Conservation (phyloP, 768 basidiomycete genomes). For the Macrolepiota albuminosa region DNA sequence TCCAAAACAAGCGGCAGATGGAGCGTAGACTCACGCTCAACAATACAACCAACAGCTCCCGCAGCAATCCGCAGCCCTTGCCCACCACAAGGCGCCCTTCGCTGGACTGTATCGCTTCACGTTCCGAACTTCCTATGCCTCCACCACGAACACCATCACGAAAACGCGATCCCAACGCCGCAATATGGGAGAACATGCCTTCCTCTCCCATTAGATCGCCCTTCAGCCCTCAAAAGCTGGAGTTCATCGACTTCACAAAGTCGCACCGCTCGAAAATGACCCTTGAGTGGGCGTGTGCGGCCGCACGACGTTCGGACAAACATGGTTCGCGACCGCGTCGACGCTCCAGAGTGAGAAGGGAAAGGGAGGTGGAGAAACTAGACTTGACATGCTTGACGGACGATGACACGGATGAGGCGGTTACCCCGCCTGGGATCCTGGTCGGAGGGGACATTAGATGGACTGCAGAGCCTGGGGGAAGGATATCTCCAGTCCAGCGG, state of each 20-base stretch:
- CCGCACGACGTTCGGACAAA: constrained; percentile 46
- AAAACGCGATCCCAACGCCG: constrained; percentile 29
- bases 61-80: constrained; percentile 19
- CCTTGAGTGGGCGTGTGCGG: constrained; percentile 74
- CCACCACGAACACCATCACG: constrained; percentile 38
- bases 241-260: constrained; percentile 43
- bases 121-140: constrained; percentile 41
- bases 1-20: constrained; percentile 77
- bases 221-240: constrained; percentile 45
- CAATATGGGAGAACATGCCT: constrained; percentile 54
- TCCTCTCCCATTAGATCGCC: constrained; percentile 57
- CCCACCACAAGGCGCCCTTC: constrained; percentile 34
- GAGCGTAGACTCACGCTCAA: constrained; percentile 52
- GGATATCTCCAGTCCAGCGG: constrained; percentile 15
- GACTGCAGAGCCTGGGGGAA: constrained; percentile 20
- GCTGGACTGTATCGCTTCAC: constrained; percentile 56
- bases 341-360: constrained; percentile 11
- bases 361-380: constrained; percentile 18
- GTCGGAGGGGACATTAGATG: constrained; percentile 36
- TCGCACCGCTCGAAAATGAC: constrained; percentile 45
- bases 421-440: constrained; percentile 58
- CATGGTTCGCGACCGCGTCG: constrained; percentile 19
- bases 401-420: constrained; percentile 58
- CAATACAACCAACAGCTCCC: constrained; percentile 25
- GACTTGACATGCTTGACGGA: constrained; percentile 58